Evolutionary conservation across 2,329 filamentous ascomycete genomes (phyloP).

Genomic region (Aquanectria penicillioides): DNA sequence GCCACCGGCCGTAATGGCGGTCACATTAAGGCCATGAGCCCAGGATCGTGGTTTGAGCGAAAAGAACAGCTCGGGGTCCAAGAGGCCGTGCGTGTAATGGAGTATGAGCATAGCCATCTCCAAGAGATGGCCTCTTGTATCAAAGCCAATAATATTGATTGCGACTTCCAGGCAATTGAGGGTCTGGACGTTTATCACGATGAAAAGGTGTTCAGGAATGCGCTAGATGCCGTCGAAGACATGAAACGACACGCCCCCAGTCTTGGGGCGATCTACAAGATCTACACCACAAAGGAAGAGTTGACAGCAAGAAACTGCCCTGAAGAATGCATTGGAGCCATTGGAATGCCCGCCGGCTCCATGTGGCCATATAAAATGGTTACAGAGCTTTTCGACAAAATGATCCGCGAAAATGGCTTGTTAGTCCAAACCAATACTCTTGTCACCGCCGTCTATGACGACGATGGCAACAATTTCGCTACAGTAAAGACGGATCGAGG

Average conservation of each 20-base stretch:
- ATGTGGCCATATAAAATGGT: constrained; percentile 28
- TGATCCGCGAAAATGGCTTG: constrained; percentile 14
- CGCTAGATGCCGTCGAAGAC: constrained; percentile 9
- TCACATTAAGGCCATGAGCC: constrained; percentile 22
- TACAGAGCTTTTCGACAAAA: not conserved
- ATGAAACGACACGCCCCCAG: constrained; percentile 3
- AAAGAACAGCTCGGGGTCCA: constrained; percentile 16
- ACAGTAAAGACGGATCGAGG: constrained; percentile 13
- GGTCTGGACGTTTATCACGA: constrained; percentile 18
- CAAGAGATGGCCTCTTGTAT: constrained; percentile 18
- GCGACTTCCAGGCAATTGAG: constrained; percentile 11
- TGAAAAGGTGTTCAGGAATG: constrained; percentile 16
- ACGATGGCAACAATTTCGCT: not conserved
- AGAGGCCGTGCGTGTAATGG: constrained; percentile 20
- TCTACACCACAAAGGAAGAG: constrained; percentile 6
- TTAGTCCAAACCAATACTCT: constrained; percentile 12
- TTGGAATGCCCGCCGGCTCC: constrained; percentile 17
- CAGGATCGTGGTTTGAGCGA: constrained; percentile 20
- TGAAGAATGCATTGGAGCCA: constrained; percentile 5
- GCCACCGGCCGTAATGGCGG: constrained; percentile 39
- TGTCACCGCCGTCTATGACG: constrained; percentile 1
- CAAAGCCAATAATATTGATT: constrained; percentile 1
- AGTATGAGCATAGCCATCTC: constrained; percentile 22
- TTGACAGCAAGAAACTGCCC: constrained; percentile 14
- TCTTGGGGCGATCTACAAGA: not conserved